Conservation (phyloP, 2,329 filamentous ascomycete genomes). For the Xylaria digitata region DNA sequence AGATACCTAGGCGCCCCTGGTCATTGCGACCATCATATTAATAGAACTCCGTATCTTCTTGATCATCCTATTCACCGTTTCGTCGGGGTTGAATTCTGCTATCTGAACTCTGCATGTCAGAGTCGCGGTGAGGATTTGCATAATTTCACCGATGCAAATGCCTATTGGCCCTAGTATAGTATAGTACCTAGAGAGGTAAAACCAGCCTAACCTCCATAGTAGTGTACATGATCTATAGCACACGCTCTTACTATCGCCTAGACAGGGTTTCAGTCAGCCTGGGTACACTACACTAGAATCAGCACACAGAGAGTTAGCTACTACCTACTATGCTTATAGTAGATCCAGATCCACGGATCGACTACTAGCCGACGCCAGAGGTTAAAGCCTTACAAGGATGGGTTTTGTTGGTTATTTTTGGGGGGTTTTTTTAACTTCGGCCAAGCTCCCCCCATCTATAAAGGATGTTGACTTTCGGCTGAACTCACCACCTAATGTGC, state of each 20-base stretch:
- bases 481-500: not conserved
- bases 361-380: not conserved
- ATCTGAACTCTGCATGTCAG: constrained; percentile 30
- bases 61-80: not conserved
- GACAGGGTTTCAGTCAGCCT: constrained; percentile 12
- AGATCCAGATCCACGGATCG: constrained; percentile 31
- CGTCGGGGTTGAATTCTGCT: constrained; percentile 27
- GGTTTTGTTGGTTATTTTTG: not conserved
- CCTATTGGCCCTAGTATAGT: not conserved
- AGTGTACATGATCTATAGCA: constrained; percentile 13
- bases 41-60: constrained; percentile 14
- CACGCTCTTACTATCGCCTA: constrained; percentile 4
- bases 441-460: constrained; percentile 11
- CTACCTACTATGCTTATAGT: too few species aligned
- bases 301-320: not conserved
- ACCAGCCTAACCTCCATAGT: not conserved
- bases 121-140: constrained; percentile 29
- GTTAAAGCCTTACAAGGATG: constrained; percentile 6
- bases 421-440: not conserved
- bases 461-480: not conserved
- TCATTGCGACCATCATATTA: constrained; percentile 10
- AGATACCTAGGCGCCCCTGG: not conserved
- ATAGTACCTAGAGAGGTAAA: not conserved
- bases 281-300: constrained; percentile 2
- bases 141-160: constrained; percentile 6